Base-by-base conservation (phyloP, 768 basidiomycete species). In the Albatrellus ellisii region DNA sequence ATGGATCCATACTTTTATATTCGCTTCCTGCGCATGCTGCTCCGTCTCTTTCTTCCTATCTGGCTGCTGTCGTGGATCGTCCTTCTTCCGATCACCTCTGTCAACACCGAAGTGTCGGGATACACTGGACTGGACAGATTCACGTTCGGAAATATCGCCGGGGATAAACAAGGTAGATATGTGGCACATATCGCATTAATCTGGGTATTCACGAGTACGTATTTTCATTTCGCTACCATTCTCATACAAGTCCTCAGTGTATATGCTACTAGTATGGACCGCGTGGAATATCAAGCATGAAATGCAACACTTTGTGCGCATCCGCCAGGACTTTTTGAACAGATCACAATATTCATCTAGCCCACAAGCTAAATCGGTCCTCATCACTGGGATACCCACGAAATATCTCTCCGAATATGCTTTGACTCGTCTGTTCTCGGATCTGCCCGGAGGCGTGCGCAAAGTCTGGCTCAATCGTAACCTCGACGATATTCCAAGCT, bases 1-100 rank as follows among this genome's bases (percentile, higher is more conserved):
- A 65, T 84, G 44, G 94, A 98, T 56, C 85, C 90, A 12, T 99
- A 94, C 63, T 80, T 92, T 56, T 99, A 85, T 52, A 79, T 95
- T 32, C 82, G 89, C 41, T 97, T 86, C 59, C 67, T 87, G 25
- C 75, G 80, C 36, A 78, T 95, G 69, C 83, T 95, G 74, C 57
- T 77, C 37, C 73, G 78, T 49, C 63, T 91, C 20, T 70, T 97
- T 56, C 52, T 92, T 5, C 91, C 95, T 18, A 87, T 95, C 54
- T 99, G 88, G 92, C 47, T 89, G 37, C 22, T 97, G 27, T 85
- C 88, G 2, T 95, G 94, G 92, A 56, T 63, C 38, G 67, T 95
- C 43, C 73, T 98, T 25, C 62, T 98, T 1, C 94, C 94, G 17
- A 60, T 84, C 51, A 74, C 79, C 6, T 61, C 71, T 22, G 73